Evolutionary conservation across 2,329 filamentous ascomycete species (phyloP), one percentile per base, ranked within the genome.

Genomic region (Phaeomoniella chlamydospora): DNA sequence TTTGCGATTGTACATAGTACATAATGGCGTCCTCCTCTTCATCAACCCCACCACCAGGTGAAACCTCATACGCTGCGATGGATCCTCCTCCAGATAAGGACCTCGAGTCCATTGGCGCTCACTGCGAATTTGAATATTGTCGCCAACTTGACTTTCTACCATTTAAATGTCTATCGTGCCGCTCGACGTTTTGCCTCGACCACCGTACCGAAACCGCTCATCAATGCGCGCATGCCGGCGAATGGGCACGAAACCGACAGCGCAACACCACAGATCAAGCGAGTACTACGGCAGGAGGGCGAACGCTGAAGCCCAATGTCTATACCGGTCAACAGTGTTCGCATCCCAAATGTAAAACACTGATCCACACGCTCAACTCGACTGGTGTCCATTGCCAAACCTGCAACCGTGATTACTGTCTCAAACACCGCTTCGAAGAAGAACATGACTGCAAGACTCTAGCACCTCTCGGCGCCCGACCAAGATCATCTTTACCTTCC

Each of bases 141-240:
- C 80, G 87, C 55, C 82, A 90, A 54, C 81, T 96, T 41, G 90
- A 96, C 61, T 96, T 98, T 58, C 74, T 98, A 3, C 90, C 90
- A 3, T 96, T 96, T 59, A 72, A 77, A 52, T 98, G 90, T 64
- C 83, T 92, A 55, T 90, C 82, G 47, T 98, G 90, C 62, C 72
- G 63, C 50, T 67, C 68, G 39, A 88, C 80, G 12, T 98, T 77
- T 64, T 98, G 92, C 57, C 80, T 93, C 45, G 88, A 96, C 54
- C 90, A 98, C 67, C 82, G 88, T 37, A 80, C 76, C 49, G 88
- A 96, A 63, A 72, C 74, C 14, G 64, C 83, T 0, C 92, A 98
- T 62, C 72, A 75, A 51, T 80, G 76, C 45, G 48, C 66, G 3
- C 64, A 70, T 39, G 69, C 65, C 19, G 75, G 75, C 36, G 70